Evolutionary conservation across 1,284 basidiomycete genomes (phyloP), one percentile per base, ranked within the genome.

Genomic region (Polyporus tsugae): DNA sequence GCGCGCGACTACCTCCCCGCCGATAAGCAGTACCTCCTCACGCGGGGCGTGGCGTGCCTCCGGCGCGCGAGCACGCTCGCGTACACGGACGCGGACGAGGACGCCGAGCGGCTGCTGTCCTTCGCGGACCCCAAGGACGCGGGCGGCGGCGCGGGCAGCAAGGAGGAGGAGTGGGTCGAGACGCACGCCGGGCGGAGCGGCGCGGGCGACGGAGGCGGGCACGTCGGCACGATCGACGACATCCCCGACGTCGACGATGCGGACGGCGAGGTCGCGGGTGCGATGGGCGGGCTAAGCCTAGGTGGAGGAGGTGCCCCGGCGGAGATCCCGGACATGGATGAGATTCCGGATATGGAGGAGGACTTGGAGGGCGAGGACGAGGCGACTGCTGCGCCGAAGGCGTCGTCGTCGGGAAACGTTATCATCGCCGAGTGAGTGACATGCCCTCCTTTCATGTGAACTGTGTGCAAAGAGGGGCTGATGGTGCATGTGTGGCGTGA

Each of bases 11-110:
- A 95, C 81, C 88, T 99, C 22, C 98, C 97, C 0, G 78, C 86
- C 4, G 95, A 97, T 82, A 99, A 98, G 84, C 97, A 99, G 80
- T 99, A 97, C 80, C 90, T 99, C 65, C 90, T 99, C 76, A 96
- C 94, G 58, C 90, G 93, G 44, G 96, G 96, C 72, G 96, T 98
- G 29, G 95, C 96, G 6, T 98, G 96, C 80, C 88, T 98, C 46
- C 89, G 96, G 66, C 89, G 96, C 75, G 96, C 96, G 5, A 95
- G 92, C 1, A 93, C 96, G 17, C 87, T 98, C 59, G 95, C 94
- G 49, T 98, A 98, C 81, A 96, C 95, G 1, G 96, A 97, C 76
- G 94, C 92, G 17, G 96, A 98, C 78, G 96, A 97, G 80, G 96
- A 98, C 76, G 94, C 93, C 0, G 96, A 98, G 80, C 93, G 95